These are phyloP conservation scores for Triticum urartu DNA, from an alignment of 176 grass and related monocot genomes.

Conservation along the genomic window DNA sequence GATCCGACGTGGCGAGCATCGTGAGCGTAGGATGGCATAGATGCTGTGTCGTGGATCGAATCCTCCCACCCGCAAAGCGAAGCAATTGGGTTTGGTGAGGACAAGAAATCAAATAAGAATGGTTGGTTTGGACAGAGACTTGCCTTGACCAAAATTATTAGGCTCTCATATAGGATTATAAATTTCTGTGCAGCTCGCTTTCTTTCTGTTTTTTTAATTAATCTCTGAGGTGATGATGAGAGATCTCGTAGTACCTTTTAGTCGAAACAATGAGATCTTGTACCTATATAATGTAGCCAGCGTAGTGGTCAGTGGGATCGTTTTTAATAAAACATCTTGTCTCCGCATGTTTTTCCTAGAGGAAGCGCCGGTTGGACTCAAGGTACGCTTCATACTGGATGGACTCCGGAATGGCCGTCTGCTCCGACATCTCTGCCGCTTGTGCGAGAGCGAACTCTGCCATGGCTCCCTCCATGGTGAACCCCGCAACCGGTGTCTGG, in stretches of 20 bases:
- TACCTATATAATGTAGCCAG: neutral
- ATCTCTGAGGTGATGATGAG: neutral
- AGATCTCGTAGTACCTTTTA: too few species aligned
- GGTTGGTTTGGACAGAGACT: slow-evolving; percentile 16
- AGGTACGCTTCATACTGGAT: too few species aligned
- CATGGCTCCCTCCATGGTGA: too few species aligned
- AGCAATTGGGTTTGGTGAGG: slow-evolving; percentile 40
- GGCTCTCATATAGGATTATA: neutral
- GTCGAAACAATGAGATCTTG: neutral
- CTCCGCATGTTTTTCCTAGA: neutral
- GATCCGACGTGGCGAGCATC: slow-evolving; percentile 7
- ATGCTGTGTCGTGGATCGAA: neutral
- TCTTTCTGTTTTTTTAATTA: neutral
- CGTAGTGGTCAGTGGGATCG: neutral
- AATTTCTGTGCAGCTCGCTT: neutral
- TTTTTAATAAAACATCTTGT: neutral
- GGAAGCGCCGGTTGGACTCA: too few species aligned
- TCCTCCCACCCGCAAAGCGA: neutral
- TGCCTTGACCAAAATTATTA: neutral
- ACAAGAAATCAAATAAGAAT: neutral
- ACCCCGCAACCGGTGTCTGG: too few species aligned
- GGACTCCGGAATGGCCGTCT: too few species aligned
- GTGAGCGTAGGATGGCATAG: neutral
- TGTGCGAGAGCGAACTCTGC: too few species aligned
- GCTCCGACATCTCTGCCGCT: too few species aligned